These are phyloP conservation scores for Chrysochromulina parva DNA, from an alignment of 78 protist genomes.

Conservation along the genomic window DNA sequence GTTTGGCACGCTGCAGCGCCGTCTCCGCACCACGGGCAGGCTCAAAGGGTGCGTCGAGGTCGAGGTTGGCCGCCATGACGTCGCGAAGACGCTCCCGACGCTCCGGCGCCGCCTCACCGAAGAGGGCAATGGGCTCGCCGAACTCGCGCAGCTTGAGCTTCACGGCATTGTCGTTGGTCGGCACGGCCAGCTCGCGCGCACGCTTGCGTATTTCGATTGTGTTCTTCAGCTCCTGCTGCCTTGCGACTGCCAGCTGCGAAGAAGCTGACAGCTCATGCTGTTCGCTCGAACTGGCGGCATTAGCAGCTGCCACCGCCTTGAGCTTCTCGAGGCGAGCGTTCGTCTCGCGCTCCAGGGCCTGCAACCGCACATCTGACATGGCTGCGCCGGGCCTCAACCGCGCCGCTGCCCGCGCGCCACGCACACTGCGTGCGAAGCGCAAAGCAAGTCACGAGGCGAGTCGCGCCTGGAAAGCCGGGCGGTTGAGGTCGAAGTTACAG, in stretches of 20 bases:
- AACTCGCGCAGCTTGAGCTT: constrained; percentile 7
- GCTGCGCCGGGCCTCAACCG: no score
- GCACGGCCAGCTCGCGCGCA: constrained; percentile 32
- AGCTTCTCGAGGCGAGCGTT: no score
- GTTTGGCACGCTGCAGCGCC: no score
- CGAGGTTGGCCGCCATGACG: neutral
- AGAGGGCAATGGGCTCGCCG: constrained; percentile 25
- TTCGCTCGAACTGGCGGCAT: no score
- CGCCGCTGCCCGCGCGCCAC: no score
- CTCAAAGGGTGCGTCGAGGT: neutral
- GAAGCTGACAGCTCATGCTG: neutral
- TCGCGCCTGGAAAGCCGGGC: no score
- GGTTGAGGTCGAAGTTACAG: no score
- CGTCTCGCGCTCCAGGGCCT: no score
- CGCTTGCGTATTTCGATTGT: constrained; percentile 4
- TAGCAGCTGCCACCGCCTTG: no score
- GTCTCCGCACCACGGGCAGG: neutral
- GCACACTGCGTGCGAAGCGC: no score
- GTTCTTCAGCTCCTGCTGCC: neutral
- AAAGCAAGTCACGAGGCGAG: no score
- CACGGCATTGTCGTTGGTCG: constrained; percentile 30
- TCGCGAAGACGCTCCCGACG: constrained; percentile 26
- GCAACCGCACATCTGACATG: no score
- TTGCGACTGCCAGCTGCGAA: neutral
- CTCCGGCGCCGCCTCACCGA: constrained; percentile 34